Evolutionary conservation across 2,329 filamentous ascomycete species (phyloP).

Genomic region (Alternaria consortialis): DNA sequence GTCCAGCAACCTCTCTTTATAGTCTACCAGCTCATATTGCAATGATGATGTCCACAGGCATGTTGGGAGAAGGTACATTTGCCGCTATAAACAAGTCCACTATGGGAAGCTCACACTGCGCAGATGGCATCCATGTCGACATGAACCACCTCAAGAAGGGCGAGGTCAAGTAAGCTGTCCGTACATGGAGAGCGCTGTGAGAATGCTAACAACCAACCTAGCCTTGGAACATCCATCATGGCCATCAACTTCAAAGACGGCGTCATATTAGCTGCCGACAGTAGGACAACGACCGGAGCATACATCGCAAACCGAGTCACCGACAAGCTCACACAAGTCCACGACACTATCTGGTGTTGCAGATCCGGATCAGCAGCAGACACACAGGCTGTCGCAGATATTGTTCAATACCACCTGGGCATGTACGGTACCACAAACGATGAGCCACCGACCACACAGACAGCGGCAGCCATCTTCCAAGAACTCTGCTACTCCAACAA

Average conservation of each 20-base stretch:
- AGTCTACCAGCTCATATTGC: conserved; percentile 11
- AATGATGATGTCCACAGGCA: conserved; percentile 48
- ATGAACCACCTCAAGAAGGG: conserved; percentile 99
- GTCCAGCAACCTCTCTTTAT: neutral
- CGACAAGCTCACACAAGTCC: conserved; percentile 97
- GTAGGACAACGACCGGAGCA: conserved; percentile 93
- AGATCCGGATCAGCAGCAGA: conserved; percentile 96
- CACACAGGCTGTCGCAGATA: conserved; percentile 96
- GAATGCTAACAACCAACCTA: conserved; percentile 50
- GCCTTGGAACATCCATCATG: conserved; percentile 99
- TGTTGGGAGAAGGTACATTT: conserved; percentile 50
- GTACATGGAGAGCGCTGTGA: too few relatives aligned
- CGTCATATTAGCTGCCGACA: conserved; percentile 97
- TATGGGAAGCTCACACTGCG: conserved; percentile 39
- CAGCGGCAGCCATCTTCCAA: conserved; percentile 94
- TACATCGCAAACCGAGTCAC: conserved; percentile 99
- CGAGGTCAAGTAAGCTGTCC: conserved; percentile 86
- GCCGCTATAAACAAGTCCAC: conserved; percentile 10
- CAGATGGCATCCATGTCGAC: conserved; percentile 99
- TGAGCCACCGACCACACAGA: conserved; percentile 91
- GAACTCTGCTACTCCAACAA: conserved; percentile 99
- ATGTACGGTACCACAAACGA: conserved; percentile 92
- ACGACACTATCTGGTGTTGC: conserved; percentile 99
- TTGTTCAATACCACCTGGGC: conserved; percentile 94
- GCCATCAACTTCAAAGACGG: conserved; percentile 99